A percentile compares a stretch with the other conserved stretches of the same genome.
These are phyloP conservation scores for Raffaelea ambrosiae DNA, from an alignment of 2,329 filamentous ascomycete species.

Conservation along the genomic window DNA sequence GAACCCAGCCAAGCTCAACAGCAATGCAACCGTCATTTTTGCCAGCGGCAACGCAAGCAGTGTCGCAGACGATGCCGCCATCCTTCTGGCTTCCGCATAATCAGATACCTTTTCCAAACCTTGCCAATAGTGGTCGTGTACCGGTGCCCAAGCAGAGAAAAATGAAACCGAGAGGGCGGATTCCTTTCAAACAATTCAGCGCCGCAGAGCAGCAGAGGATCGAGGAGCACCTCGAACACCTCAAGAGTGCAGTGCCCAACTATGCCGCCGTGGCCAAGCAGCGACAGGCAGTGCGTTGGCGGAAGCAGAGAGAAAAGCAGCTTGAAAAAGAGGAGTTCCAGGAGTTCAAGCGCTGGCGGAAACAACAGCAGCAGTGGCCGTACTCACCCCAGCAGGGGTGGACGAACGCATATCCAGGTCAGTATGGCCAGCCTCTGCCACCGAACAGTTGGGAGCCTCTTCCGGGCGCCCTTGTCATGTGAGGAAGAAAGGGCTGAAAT, in stretches of 20 bases:
- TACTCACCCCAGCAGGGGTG: too few species aligned
- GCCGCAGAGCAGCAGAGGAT: slow-evolving; percentile 11
- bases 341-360: background rate
- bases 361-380: background rate
- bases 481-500: too few species aligned
- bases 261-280: slow-evolving; percentile 10
- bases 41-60: too few species aligned
- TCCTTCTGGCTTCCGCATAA: too few species aligned
- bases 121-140: too few species aligned
- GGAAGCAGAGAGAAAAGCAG: background rate
- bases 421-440: too few species aligned
- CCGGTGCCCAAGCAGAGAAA: background rate
- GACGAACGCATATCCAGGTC: background rate
- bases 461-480: too few species aligned
- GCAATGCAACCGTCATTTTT: too few species aligned
- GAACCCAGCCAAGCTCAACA: too few species aligned
- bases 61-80: too few species aligned
- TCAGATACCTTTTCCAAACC: too few species aligned
- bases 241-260: slow-evolving; percentile 10
- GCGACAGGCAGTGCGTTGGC: slow-evolving; percentile 10
- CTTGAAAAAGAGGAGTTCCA: background rate
- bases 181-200: slow-evolving; percentile 3
- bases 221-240: slow-evolving; percentile 12
- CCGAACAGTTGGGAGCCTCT: too few species aligned
- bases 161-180: background rate